These are phyloP conservation scores for Botryotinia convoluta DNA, from an alignment of 2,329 filamentous ascomycete genomes.

Conservation along the genomic window DNA sequence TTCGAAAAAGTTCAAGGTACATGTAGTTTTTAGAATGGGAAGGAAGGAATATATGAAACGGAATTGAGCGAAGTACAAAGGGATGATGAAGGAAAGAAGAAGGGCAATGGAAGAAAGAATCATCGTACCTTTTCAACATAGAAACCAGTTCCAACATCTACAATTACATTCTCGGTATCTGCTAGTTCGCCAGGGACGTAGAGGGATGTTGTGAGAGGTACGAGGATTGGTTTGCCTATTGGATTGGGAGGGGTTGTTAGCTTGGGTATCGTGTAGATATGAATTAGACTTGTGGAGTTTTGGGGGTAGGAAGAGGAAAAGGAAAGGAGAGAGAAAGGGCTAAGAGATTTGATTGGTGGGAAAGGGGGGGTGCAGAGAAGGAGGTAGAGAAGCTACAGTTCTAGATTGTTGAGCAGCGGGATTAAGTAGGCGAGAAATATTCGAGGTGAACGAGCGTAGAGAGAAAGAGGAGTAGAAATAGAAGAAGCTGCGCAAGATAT, in stretches of 20 bases:
- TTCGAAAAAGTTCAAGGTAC: neutral
- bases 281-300: neutral
- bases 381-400: neutral
- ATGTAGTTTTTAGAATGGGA: neutral
- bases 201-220: conserved; percentile 91
- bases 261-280: neutral
- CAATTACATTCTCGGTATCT: conserved; percentile 73
- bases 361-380: neutral
- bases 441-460: neutral
- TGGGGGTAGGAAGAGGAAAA: no score
- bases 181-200: conserved; percentile 85
- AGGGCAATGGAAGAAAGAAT: neutral
- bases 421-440: neutral
- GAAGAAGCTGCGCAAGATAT: neutral
- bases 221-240: conserved; percentile 62
- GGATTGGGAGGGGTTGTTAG: conserved; percentile 14
- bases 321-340: neutral
- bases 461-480: neutral
- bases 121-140: conserved; percentile 79
- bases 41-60: neutral
- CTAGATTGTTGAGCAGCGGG: neutral
- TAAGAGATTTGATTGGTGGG: neutral
- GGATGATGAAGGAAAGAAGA: neutral
- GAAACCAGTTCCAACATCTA: conserved; percentile 92
- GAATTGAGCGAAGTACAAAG: neutral